Conservation (phyloP, 352 stramenopile genomes). For the Phytopythium montanum region DNA sequence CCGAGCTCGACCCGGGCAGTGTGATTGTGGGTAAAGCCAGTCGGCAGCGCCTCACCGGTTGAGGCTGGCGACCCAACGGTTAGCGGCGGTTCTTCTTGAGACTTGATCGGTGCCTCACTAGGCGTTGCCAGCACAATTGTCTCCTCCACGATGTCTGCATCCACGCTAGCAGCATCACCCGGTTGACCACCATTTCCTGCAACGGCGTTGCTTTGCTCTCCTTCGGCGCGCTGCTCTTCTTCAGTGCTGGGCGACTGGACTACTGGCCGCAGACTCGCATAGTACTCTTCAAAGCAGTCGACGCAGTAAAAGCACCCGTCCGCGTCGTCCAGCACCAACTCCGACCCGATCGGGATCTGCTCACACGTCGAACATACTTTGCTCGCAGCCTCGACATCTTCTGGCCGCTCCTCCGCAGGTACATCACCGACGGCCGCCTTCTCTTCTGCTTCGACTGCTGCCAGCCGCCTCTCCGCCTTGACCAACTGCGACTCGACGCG, state of each 20-base stretch:
- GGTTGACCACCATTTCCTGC: neutral
- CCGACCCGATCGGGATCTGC: constrained; percentile 1
- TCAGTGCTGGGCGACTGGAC: neutral
- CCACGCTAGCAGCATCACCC: neutral
- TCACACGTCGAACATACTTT: constrained; percentile 53
- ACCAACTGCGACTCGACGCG: constrained; percentile 14
- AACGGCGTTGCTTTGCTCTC: too few species aligned
- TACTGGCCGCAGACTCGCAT: constrained; percentile 19
- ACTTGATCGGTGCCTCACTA: neutral
- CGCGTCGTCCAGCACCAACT: constrained; percentile 51
- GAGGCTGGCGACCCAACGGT: neutral
- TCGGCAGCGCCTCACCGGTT: too few species aligned
- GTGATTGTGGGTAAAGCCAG: neutral
- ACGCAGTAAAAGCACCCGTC: constrained; percentile 71
- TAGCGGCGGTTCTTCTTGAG: neutral
- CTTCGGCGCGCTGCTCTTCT: neutral
- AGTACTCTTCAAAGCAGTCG: constrained; percentile 65
- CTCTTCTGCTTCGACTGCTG: constrained; percentile 10
- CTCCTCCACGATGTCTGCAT: neutral
- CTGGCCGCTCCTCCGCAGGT: too few species aligned
- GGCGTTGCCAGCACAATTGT: neutral
- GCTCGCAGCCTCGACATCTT: neutral
- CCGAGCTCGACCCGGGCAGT: neutral
- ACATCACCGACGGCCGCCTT: neutral
- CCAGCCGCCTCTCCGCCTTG: constrained; percentile 12